Conservation (phyloP, 2,329 filamentous ascomycete genomes). For the Leptographium lundbergii region DNA sequence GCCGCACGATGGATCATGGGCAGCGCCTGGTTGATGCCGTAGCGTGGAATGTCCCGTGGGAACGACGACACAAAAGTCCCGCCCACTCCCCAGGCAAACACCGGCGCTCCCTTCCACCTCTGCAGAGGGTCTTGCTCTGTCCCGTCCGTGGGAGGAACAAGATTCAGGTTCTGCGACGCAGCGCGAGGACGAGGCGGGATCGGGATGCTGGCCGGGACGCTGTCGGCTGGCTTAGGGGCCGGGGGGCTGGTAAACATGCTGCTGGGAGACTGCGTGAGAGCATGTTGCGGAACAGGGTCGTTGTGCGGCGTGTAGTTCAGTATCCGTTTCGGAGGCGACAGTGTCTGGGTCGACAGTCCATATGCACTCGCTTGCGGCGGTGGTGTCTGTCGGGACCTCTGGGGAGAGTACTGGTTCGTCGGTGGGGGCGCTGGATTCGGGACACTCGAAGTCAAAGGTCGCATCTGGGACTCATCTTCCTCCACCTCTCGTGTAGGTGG, state of each 20-base stretch:
- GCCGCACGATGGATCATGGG: conserved; percentile 73
- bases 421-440: conserved; percentile 1
- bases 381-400: conserved; percentile 30
- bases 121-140: conserved; percentile 65
- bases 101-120: conserved; percentile 80
- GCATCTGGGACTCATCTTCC: conserved; percentile 26
- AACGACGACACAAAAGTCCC: conserved; percentile 75
- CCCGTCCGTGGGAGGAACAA: conserved; percentile 51
- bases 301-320: conserved; percentile 38
- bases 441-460: conserved; percentile 7
- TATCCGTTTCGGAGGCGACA: conserved; percentile 44
- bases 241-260: conserved; percentile 28
- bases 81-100: conserved; percentile 80
- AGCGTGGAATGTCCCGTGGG: conserved; percentile 78
- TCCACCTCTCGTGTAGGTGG: conserved; percentile 51
- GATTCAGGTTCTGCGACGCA: conserved; percentile 41
- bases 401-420: conserved; percentile 6
- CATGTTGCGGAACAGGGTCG: conserved; percentile 39
- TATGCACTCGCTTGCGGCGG: conserved; percentile 21
- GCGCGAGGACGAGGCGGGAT: conserved; percentile 29
- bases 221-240: conserved; percentile 22
- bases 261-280: conserved; percentile 50
- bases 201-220: not conserved
- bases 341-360: conserved; percentile 11
- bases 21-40: conserved; percentile 56